Evolutionary conservation across 2,329 filamentous ascomycete genomes (phyloP).

Genomic region (Xenosphaeropsis pyriputrescens): DNA sequence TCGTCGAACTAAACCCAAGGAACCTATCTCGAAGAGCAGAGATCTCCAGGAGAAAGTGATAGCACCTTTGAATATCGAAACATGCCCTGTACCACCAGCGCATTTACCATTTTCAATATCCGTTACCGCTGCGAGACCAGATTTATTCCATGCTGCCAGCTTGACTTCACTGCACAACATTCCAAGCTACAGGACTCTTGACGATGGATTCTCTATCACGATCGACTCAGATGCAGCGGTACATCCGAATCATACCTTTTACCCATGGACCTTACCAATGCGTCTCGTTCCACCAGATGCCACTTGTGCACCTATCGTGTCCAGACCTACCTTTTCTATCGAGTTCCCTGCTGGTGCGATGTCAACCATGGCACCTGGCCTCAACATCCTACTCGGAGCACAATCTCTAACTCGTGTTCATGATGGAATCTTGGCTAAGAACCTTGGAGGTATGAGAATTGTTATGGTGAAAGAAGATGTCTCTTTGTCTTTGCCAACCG

Average conservation of each 20-base stretch:
- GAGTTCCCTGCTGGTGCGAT: conserved; percentile 37
- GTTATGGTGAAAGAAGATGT: conserved; percentile 51
- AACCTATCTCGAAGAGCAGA: conserved; percentile 4
- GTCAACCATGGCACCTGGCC: conserved; percentile 7
- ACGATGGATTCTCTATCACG: conserved; percentile 32
- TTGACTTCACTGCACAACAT: conserved; percentile 71
- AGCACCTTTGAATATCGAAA: conserved; percentile 21
- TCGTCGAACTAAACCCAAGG: conserved; percentile 4
- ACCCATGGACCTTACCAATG: conserved; percentile 81
- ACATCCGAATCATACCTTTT: conserved; percentile 68
- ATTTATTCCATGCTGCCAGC: conserved; percentile 80
- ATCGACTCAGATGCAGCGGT: conserved; percentile 31
- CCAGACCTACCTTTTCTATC: conserved; percentile 54
- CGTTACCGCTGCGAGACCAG: conserved; percentile 59
- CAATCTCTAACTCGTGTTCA: conserved; percentile 31
- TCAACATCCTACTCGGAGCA: conserved; percentile 29
- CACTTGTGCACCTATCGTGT: conserved; percentile 57
- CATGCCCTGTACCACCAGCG: conserved; percentile 50
- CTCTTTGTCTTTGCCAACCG: conserved; percentile 14
- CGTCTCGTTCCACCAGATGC: conserved; percentile 63
- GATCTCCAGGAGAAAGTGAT: conserved; percentile 21
- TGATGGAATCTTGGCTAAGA: conserved; percentile 32
- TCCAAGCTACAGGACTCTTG: conserved; percentile 42
- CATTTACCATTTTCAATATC: conserved; percentile 58
- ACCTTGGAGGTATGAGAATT: conserved; percentile 42